Base-by-base conservation (phyloP, 2,329 filamentous ascomycete genomes). In the Waltergamsia citrina region DNA sequence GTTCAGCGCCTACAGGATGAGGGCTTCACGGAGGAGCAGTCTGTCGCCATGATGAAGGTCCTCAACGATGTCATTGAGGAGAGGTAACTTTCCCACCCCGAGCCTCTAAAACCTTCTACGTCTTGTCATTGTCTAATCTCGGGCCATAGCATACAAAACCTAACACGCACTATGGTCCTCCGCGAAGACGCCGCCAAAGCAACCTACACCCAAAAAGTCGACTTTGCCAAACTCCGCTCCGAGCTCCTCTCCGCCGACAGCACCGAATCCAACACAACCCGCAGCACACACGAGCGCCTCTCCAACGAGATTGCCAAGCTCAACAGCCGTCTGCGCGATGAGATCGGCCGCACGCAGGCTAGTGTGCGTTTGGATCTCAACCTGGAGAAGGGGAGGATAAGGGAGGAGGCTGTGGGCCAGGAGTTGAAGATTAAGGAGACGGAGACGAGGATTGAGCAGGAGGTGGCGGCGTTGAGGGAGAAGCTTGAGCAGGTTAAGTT, bases 371-470 rank as follows among this genome's bases (percentile, higher is more conserved):
- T 98, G 29, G 92, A 98, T 59, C 64, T 98, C 40, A 98, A 96
- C 59, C 65, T 98, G 29, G 92, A 98, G 54, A 98, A 98, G 65
- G 92, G 92, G 11, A 74, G 92, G 41, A 98, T 96, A 46, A 71
- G 92, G 41, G 92, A 98, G 62, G 92, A 98, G 67, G 87, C 88
- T 14, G 93, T 94, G 45, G 82, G 84, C 38, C 92, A 96, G 63
- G 92, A 98, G 60, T 77, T 98, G 60, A 93, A 94, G 67, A 86
- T 98, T 51, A 95, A 94, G 67, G 92, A 98, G 71, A 96, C 92
- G 10, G 92, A 98, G 65, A 94, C 88, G 38, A 81, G 93, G 61
- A 96, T 98, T 50, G 92, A 98, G 67, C 90, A 96, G 63, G 92
- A 96, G 67, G 87, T 92, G 35, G 90, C 90, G 26, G 82, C 83